Conservation (phyloP, 805 yeast species). For the Kuraishia borneana region DNA sequence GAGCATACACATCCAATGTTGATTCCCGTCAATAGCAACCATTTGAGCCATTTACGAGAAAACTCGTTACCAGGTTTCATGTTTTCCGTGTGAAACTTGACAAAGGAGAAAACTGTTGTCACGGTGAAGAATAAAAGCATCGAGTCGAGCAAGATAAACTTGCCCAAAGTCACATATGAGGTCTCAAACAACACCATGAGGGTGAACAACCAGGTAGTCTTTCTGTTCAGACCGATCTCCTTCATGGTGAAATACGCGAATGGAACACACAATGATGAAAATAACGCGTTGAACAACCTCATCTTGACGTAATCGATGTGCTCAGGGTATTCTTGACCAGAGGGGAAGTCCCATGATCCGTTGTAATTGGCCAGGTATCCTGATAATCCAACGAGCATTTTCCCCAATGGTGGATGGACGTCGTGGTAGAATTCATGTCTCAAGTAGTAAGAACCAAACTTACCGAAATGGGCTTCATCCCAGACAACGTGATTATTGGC, state of each 20-base stretch:
- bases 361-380: constrained; percentile 79
- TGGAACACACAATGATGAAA: constrained; percentile 79
- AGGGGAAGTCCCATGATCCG: constrained; percentile 83
- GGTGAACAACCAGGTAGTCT: constrained; percentile 68
- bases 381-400: constrained; percentile 67
- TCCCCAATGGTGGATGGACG: constrained; percentile 83
- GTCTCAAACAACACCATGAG: constrained; percentile 75
- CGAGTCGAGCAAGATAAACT: constrained; percentile 85
- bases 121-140: constrained; percentile 84
- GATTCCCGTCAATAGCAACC: constrained; percentile 79
- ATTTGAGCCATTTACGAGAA: constrained; percentile 82
- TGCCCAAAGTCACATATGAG: constrained; percentile 75
- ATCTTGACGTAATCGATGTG: constrained; percentile 70
- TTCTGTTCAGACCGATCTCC: constrained; percentile 59
- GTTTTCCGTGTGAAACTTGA: constrained; percentile 57
- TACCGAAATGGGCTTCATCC: constrained; percentile 97
- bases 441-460: constrained; percentile 72
- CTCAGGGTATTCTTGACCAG: constrained; percentile 69
- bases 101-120: constrained; percentile 65
- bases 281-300: constrained; percentile 80
- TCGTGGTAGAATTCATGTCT: constrained; percentile 76
- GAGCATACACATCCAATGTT: constrained; percentile 84
- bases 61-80: constrained; percentile 35
- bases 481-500: constrained; percentile 73
- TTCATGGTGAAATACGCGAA: constrained; percentile 75